Percentiles rank a stretch among this genome's conserved stretches.
phyloP scores from a whole-genome alignment of 169 alveolate genomes.

The Eimeria sp. region DNA sequence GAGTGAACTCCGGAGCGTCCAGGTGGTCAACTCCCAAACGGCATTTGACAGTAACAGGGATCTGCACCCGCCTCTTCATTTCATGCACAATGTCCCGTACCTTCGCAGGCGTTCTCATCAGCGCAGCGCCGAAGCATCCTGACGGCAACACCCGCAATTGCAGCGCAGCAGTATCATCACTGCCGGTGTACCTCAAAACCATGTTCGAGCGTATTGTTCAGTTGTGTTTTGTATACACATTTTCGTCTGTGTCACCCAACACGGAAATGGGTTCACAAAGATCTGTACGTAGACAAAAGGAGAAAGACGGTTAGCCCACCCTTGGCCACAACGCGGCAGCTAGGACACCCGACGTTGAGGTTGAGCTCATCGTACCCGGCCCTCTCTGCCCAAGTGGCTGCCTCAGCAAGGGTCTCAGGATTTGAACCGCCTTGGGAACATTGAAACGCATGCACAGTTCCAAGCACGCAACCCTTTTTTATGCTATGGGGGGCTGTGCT shows the following conservation, averaged over 20 bases:
- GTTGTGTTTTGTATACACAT: neutral
- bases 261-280: neutral
- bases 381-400: conserved; percentile 93
- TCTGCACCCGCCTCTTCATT: conserved; percentile 71
- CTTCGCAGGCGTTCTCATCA: conserved; percentile 96
- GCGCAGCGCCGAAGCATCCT: conserved; percentile 98
- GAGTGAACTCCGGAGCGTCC: conserved; percentile 85
- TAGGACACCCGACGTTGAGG: conserved; percentile 97
- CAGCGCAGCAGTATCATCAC: neutral
- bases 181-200: neutral
- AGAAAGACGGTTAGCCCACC: conserved; percentile 66
- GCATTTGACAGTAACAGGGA: conserved; percentile 97
- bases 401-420: conserved; percentile 92
- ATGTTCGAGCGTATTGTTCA: neutral
- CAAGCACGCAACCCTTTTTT: neutral
- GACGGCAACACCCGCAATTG: neutral
- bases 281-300: neutral
- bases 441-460: neutral
- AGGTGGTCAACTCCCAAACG: conserved; percentile 98
- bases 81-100: conserved; percentile 92
- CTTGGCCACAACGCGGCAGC: conserved; percentile 94
- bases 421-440: conserved; percentile 90
- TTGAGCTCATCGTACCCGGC: conserved; percentile 97
- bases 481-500: neutral
- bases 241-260: neutral